A percentile compares a stretch with the other conserved stretches of the same genome.
Evolutionary conservation across 208 protist species (phyloP).

Genomic region (Zelonia costaricensis): DNA sequence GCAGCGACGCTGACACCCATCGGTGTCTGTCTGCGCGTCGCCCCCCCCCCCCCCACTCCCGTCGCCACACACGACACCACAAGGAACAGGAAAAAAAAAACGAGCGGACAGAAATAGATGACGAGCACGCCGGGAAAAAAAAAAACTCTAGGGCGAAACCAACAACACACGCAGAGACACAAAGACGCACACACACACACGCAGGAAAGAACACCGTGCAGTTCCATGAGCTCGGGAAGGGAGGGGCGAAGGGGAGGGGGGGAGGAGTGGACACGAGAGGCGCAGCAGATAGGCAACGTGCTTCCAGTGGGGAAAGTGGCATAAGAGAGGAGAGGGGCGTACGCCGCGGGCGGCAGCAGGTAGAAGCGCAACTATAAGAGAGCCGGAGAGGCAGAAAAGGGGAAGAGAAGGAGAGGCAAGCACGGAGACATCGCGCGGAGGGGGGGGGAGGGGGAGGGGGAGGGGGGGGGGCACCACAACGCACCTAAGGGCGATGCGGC

Average conservation of each 20-base stretch:
- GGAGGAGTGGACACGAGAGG: neutral
- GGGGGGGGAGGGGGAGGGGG: neutral
- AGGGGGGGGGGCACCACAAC: neutral
- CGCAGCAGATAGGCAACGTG: neutral
- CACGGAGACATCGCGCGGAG: neutral
- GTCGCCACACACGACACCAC: too few species aligned
- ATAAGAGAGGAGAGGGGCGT: too few species aligned
- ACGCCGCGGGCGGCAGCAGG: too few species aligned
- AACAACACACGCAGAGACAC: neutral
- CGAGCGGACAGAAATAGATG: neutral
- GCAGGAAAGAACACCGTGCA: neutral
- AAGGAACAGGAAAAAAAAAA: neutral
- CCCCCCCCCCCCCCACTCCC: too few species aligned
- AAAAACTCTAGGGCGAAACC: too few species aligned
- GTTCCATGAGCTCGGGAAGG: too few species aligned
- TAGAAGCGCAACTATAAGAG: too few species aligned
- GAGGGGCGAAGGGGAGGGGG: neutral
- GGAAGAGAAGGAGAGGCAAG: neutral
- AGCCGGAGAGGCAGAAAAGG: slow-evolving; percentile 1
- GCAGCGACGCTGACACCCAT: neutral
- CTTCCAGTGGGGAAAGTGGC: too few species aligned
- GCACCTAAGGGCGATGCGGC: too few species aligned
- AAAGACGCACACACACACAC: neutral
- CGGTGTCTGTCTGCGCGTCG: too few species aligned
- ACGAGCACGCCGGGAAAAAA: too few species aligned